phyloP scores from a whole-genome alignment of 202 grass and related monocot species.

The Schoenoplectus tabernaemontani region DNA sequence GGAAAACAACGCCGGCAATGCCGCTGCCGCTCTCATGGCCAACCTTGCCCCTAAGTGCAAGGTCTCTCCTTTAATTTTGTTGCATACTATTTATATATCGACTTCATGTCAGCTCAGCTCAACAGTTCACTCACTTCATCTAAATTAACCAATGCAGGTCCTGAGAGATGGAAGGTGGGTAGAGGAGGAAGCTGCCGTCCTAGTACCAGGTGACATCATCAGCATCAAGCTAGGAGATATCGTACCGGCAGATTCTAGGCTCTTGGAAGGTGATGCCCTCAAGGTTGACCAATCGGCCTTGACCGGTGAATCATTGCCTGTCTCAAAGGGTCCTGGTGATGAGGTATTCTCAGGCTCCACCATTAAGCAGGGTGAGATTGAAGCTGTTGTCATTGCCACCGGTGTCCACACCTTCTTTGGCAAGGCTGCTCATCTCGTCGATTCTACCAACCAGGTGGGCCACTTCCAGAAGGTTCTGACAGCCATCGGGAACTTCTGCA shows the following conservation, averaged over 20 bases:
- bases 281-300: conserved; percentile 94
- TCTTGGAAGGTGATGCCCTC: conserved; percentile 83
- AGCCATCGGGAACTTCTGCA: conserved; percentile 96
- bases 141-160: conserved; percentile 35
- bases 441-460: conserved; percentile 86
- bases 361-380: conserved; percentile 92
- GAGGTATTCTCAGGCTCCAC: conserved; percentile 95
- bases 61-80: conserved; percentile 20
- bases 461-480: conserved; percentile 97
- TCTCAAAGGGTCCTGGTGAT: conserved; percentile 71
- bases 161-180: conserved; percentile 79
- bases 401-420: conserved; percentile 99
- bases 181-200: conserved; percentile 87
- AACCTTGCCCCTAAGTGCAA: conserved; percentile 96
- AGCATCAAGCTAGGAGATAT: conserved; percentile 98
- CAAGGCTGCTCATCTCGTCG: conserved; percentile 93
- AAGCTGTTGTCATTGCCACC: conserved; percentile 97
- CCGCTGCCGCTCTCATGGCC: conserved; percentile 82
- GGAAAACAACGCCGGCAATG: conserved; percentile 95
- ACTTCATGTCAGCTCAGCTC: not conserved
- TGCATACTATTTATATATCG: not conserved
- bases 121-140: not conserved
- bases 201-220: conserved; percentile 89
- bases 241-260: conserved; percentile 87
- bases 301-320: conserved; percentile 79